Evolutionary conservation across 2,329 filamentous ascomycete species (phyloP).

Genomic region (Colletotrichum shisoi): DNA sequence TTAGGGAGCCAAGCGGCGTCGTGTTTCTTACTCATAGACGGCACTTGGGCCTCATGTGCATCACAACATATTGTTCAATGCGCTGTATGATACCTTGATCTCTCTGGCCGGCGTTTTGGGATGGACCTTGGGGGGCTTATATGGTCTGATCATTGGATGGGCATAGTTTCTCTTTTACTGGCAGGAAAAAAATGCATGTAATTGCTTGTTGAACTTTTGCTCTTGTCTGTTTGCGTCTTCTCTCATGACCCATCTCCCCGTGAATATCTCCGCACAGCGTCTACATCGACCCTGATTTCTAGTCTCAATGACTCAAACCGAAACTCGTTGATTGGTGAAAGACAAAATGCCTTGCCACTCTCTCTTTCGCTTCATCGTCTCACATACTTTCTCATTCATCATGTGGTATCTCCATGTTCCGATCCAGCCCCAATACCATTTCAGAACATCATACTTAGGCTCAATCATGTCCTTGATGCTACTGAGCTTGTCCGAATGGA

Average conservation of each 20-base stretch:
- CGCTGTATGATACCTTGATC: conserved; percentile 42
- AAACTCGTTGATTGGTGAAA: no score
- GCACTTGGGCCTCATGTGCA: conserved; percentile 40
- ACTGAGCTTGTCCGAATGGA: no score
- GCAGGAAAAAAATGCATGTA: conserved; percentile 38
- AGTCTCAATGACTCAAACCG: neutral
- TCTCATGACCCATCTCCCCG: neutral
- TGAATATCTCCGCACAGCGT: neutral
- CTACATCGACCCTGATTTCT: neutral
- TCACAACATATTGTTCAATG: conserved; percentile 39
- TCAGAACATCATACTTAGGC: neutral
- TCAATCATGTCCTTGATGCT: neutral
- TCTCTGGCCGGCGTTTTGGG: conserved; percentile 40
- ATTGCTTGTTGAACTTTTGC: conserved; percentile 32
- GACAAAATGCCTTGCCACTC: no score
- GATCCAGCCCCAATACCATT: neutral
- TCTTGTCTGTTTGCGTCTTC: neutral
- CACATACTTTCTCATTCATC: no score
- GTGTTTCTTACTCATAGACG: conserved; percentile 39
- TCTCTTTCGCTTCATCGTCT: neutral
- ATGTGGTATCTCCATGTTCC: neutral
- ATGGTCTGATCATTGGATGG: conserved; percentile 40
- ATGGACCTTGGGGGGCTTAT: conserved; percentile 36
- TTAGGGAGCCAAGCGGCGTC: conserved; percentile 38
- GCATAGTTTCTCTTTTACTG: conserved; percentile 40